Evolutionary conservation across 805 yeast species (phyloP).

Genomic region (Debaryomyces tyrocola): DNA sequence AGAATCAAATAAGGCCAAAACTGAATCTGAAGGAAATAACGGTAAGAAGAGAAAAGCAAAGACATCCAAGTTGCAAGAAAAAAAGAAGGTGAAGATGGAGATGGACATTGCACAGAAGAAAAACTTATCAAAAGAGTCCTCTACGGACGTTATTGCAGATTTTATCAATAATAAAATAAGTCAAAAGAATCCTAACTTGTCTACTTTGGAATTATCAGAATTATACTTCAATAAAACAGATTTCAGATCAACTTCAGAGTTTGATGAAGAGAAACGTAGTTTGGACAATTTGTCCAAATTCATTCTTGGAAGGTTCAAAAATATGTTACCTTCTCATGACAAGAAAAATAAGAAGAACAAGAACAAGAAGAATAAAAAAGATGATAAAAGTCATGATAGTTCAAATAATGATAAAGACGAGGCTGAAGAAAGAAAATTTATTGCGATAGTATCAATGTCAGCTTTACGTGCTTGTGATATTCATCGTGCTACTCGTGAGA

Average conservation of each 20-base stretch:
- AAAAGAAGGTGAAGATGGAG: constrained; percentile 68
- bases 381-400: constrained; percentile 6
- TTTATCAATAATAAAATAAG: constrained; percentile 62
- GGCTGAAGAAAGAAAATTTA: constrained; percentile 38
- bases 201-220: constrained; percentile 75
- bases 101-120: constrained; percentile 60
- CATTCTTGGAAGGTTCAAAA: constrained; percentile 49
- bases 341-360: constrained; percentile 26
- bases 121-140: constrained; percentile 47
- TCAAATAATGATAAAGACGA: constrained; percentile 2
- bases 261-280: constrained; percentile 47
- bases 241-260: constrained; percentile 63
- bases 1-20: constrained; percentile 12
- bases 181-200: constrained; percentile 60
- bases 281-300: constrained; percentile 58
- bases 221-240: constrained; percentile 55
- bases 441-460: constrained; percentile 65
- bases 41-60: constrained; percentile 18
- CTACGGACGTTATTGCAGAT: constrained; percentile 66
- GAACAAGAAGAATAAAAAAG: constrained; percentile 16
- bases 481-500: constrained; percentile 55
- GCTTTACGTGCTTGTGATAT: constrained; percentile 88
- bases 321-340: constrained; percentile 41
- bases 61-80: constrained; percentile 52
- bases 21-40: constrained; percentile 8